Conservation (phyloP, 192 early-diverging fungal genomes). For the Chytriomyces confervae region DNA sequence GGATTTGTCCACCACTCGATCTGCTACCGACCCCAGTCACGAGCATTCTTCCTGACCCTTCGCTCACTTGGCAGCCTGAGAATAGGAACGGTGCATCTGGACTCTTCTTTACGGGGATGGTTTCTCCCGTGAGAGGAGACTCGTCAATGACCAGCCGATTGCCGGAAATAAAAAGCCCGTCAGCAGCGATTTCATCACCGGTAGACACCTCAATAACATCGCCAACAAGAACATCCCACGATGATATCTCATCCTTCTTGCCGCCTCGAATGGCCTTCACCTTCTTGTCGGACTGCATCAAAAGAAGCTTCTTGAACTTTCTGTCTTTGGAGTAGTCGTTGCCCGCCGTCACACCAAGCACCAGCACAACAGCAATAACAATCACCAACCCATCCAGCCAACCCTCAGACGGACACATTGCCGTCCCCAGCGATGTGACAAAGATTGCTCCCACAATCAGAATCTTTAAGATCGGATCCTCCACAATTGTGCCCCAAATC, state of each 20-base stretch:
- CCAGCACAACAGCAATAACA: slow-evolving; percentile 62
- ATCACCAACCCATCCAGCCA: slow-evolving; percentile 66
- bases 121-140: slow-evolving; percentile 66
- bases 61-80: slow-evolving; percentile 61
- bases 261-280: slow-evolving; percentile 61
- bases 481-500: slow-evolving; percentile 59
- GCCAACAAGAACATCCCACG: slow-evolving; percentile 63
- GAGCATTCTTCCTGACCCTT: slow-evolving; percentile 60
- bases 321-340: slow-evolving; percentile 67
- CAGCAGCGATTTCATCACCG: slow-evolving; percentile 67
- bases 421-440: slow-evolving; percentile 57
- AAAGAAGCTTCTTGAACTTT: slow-evolving; percentile 65
- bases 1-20: slow-evolving; percentile 64
- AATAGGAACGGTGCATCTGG: slow-evolving; percentile 60
- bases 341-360: slow-evolving; percentile 62
- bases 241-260: slow-evolving; percentile 56
- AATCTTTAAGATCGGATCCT: slow-evolving; percentile 67
- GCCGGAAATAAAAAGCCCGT: slow-evolving; percentile 60
- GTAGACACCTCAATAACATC: slow-evolving; percentile 61
- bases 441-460: slow-evolving; percentile 61
- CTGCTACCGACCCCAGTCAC: slow-evolving; percentile 59
- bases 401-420: slow-evolving; percentile 55
- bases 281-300: slow-evolving; percentile 63
- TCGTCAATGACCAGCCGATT: slow-evolving; percentile 64
- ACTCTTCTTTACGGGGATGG: slow-evolving; percentile 60